A percentile compares a stretch with the other conserved stretches of the same genome.
Conservation (phyloP, 192 early-diverging fungal genomes). For the Dissophora globulifera region DNA sequence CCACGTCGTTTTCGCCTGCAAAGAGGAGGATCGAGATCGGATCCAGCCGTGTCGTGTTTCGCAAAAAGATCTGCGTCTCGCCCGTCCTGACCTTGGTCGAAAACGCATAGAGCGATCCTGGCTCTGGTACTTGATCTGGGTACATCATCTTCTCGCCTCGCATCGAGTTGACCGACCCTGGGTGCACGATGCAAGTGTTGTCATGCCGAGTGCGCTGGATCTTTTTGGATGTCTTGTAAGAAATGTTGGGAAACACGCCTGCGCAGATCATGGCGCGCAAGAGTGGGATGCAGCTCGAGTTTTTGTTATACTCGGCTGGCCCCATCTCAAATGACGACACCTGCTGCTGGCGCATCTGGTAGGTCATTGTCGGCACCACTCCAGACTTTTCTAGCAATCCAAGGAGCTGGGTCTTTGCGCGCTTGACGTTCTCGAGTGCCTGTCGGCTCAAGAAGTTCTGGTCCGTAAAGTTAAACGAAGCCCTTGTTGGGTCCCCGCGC, state of each 20-base stretch:
- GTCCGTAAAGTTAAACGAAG: conserved; percentile 53
- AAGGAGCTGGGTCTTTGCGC: conserved; percentile 56
- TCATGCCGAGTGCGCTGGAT: conserved; percentile 53
- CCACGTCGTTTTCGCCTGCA: conserved; percentile 54
- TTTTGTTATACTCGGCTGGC: conserved; percentile 62
- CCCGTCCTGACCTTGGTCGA: conserved; percentile 54
- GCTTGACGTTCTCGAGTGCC: conserved; percentile 54
- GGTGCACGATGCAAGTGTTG: conserved; percentile 53
- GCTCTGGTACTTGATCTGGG: conserved; percentile 28
- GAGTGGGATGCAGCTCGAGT: conserved; percentile 68
- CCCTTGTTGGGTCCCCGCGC: conserved; percentile 39
- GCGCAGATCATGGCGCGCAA: conserved; percentile 82
- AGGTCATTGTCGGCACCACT: conserved; percentile 52
- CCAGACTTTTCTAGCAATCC: conserved; percentile 55
- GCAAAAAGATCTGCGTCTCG: conserved; percentile 53
- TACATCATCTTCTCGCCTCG: conserved; percentile 33
- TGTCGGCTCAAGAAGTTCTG: conserved; percentile 57
- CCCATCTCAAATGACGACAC: conserved; percentile 45
- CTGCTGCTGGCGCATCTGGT: conserved; percentile 36
- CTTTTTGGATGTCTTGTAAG: conserved; percentile 54
- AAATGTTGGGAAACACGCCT: conserved; percentile 83
- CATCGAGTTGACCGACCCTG: conserved; percentile 57
- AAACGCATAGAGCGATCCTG: conserved; percentile 56
- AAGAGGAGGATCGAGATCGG: conserved; percentile 55
- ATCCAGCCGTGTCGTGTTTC: conserved; percentile 53